Evolutionary conservation across 2,329 filamentous ascomycete genomes (phyloP).

Genomic region (Cordyceps cicadae): DNA sequence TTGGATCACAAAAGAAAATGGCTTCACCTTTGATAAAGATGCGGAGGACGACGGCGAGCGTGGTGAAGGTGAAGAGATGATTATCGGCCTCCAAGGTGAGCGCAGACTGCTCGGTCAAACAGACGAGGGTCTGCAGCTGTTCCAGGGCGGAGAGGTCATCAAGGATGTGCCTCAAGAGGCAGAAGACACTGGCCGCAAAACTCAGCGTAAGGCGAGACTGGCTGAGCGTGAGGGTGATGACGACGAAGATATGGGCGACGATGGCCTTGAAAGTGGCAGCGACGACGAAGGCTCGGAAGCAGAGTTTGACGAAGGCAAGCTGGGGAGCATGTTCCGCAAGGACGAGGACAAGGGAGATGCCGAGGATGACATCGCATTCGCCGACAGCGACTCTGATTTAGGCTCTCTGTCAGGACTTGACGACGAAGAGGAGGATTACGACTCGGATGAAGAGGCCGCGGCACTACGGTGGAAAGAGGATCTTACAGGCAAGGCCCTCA

Average conservation of each 20-base stretch:
- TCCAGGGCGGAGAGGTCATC: slow-evolving; percentile 67
- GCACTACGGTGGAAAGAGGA: slow-evolving; percentile 82
- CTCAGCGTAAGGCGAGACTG: slow-evolving; percentile 48
- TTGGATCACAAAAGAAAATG: slow-evolving; percentile 68
- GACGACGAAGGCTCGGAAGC: slow-evolving; percentile 43
- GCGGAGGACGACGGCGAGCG: slow-evolving; percentile 58
- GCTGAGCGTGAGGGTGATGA: slow-evolving; percentile 51
- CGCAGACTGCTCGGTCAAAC: slow-evolving; percentile 73
- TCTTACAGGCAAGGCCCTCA: slow-evolving; percentile 64
- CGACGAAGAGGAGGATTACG: slow-evolving; percentile 40
- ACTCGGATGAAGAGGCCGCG: slow-evolving; percentile 61
- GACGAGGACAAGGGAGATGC: slow-evolving; percentile 41
- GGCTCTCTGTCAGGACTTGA: slow-evolving; percentile 67
- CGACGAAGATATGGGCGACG: slow-evolving; percentile 48
- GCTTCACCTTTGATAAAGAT: slow-evolving; percentile 65
- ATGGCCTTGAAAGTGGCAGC: slow-evolving; percentile 46
- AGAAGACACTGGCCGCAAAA: slow-evolving; percentile 55
- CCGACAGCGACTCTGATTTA: slow-evolving; percentile 93
- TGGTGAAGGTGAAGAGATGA: slow-evolving; percentile 91
- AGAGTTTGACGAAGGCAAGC: slow-evolving; percentile 51
- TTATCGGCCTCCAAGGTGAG: slow-evolving; percentile 80
- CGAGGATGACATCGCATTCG: slow-evolving; percentile 75
- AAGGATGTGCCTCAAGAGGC: slow-evolving; percentile 39
- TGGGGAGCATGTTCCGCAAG: slow-evolving; percentile 54
- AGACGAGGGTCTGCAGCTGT: slow-evolving; percentile 75